Conservation (phyloP, 2,329 filamentous ascomycete genomes). For the Thelonectria blattea region DNA sequence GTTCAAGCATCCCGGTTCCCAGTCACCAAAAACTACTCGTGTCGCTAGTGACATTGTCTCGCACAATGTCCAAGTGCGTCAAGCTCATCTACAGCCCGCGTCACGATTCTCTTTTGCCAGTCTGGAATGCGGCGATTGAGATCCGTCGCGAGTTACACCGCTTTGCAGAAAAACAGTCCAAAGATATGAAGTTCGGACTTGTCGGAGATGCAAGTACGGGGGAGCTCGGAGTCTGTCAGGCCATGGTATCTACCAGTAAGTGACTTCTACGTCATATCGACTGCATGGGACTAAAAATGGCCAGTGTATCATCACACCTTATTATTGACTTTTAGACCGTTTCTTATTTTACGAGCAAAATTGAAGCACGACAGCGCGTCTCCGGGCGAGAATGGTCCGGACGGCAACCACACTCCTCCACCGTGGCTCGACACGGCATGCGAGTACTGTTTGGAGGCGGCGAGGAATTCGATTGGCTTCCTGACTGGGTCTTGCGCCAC, state of each 20-base stretch:
- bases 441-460: conserved; percentile 48
- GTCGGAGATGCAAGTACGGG: conserved; percentile 45
- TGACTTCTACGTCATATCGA: neutral
- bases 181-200: conserved; percentile 42
- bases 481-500: conserved; percentile 47
- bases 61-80: conserved; percentile 48
- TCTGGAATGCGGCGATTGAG: conserved; percentile 42
- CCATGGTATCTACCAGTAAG: conserved; percentile 48
- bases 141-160: conserved; percentile 39
- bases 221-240: conserved; percentile 48
- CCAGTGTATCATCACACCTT: conserved; percentile 52
- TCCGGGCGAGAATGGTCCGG: conserved; percentile 3
- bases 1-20: conserved; percentile 45
- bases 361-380: conserved; percentile 42
- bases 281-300: neutral
- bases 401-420: conserved; percentile 30
- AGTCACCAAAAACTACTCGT: conserved; percentile 46
- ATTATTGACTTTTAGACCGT: conserved; percentile 51
- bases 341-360: conserved; percentile 51
- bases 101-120: conserved; percentile 44
- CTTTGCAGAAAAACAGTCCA: conserved; percentile 39
- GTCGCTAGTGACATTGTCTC: conserved; percentile 44
- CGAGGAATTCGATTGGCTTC: conserved; percentile 48
- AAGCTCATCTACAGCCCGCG: conserved; percentile 49
- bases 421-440: conserved; percentile 53